Evolutionary conservation across 306 rosid genomes (phyloP).

Genomic region (Amphicarpaea edgeworthii): DNA sequence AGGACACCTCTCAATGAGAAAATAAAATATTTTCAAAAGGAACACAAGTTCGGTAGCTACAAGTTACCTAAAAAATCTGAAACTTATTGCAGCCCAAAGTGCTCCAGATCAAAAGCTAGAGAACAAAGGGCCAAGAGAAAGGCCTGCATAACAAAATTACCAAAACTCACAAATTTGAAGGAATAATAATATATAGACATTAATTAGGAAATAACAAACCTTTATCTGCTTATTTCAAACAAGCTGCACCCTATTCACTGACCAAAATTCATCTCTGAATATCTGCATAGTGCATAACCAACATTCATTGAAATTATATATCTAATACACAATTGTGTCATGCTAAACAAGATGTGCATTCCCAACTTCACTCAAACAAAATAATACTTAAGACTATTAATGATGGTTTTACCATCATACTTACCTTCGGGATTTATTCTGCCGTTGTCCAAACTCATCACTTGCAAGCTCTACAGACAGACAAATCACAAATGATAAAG

Average conservation of each 20-base stretch:
- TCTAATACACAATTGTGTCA: neutral
- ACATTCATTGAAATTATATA: neutral
- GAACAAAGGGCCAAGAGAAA: neutral
- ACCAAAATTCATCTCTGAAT: conserved; percentile 17
- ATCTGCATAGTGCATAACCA: neutral
- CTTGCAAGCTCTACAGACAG: conserved; percentile 64
- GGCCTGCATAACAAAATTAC: neutral
- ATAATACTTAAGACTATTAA: neutral
- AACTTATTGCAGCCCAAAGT: neutral
- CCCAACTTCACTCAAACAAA: conserved; percentile 6
- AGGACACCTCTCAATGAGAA: too few relatives aligned
- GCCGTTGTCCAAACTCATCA: conserved; percentile 90
- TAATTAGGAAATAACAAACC: conserved; percentile 2
- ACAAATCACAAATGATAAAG: conserved; percentile 22
- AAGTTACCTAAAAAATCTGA: conserved; percentile 1
- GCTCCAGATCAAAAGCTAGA: conserved; percentile 9
- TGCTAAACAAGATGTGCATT: neutral
- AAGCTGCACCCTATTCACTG: conserved; percentile 12
- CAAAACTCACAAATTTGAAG: neutral
- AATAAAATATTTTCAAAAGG: neutral
- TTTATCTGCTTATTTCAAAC: neutral
- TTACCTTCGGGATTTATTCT: conserved; percentile 93
- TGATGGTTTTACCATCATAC: conserved; percentile 37
- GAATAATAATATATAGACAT: neutral
- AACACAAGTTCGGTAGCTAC: conserved; percentile 21